Conservation (phyloP, 164 flowering plant genomes). For the Piper longum region DNA sequence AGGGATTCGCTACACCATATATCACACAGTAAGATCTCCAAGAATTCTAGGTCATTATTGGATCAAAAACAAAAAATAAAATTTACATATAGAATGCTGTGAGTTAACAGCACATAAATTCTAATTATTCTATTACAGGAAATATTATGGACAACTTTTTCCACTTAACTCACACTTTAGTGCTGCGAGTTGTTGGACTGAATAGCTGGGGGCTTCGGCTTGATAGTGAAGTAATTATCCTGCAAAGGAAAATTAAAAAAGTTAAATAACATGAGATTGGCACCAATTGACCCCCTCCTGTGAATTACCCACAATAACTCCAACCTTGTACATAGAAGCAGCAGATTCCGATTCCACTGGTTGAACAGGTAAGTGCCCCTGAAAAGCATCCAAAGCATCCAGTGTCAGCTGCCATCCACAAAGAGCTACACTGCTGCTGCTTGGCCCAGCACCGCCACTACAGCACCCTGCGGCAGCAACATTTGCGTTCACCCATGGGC, state of each 20-base stretch:
- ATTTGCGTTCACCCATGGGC: conserved; percentile 99
- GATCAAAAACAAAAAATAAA: too few relatives aligned
- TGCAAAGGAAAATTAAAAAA: conserved; percentile 10
- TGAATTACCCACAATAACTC: background rate
- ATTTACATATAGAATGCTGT: too few relatives aligned
- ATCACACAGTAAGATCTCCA: too few relatives aligned
- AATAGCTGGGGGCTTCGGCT: conserved; percentile 19
- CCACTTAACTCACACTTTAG: conserved; percentile 8
- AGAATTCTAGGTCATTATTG: too few relatives aligned
- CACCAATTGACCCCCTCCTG: too few relatives aligned
- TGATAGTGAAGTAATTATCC: conserved; percentile 35
- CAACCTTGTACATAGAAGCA: conserved; percentile 85
- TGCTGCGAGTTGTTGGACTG: conserved; percentile 36
- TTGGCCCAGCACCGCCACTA: conserved; percentile 32
- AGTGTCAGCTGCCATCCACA: conserved; percentile 95
- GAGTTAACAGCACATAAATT: too few relatives aligned
- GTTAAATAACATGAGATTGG: background rate
- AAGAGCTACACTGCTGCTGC: conserved; percentile 39
- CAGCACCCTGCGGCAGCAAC: conserved; percentile 93
- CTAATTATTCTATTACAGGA: background rate
- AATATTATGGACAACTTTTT: background rate
- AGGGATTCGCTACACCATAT: too few relatives aligned
- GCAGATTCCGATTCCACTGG: conserved; percentile 82
- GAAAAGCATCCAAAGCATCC: conserved; percentile 82
- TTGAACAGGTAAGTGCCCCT: conserved; percentile 55